Evolutionary conservation across 1,139 yeast genomes (phyloP).

Genomic region (Yamadazyma atmosphaerica): DNA sequence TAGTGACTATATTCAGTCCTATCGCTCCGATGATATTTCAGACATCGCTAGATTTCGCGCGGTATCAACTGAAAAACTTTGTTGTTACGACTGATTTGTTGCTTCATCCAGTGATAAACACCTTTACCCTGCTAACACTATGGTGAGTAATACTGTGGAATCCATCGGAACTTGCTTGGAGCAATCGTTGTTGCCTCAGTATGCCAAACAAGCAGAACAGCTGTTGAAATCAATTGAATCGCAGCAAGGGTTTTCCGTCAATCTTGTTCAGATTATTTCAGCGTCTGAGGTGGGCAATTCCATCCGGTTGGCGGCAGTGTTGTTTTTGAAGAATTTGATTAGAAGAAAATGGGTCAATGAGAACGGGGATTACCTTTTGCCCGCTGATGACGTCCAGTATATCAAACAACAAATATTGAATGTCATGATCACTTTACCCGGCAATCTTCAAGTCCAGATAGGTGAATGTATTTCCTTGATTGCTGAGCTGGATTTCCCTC

Average conservation of each 20-base stretch:
- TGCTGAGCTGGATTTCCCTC: conserved; percentile 96
- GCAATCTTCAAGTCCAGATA: conserved; percentile 76
- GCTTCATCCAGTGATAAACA: no score
- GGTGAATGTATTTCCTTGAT: conserved; percentile 92
- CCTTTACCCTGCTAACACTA: no score
- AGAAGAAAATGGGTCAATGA: conserved; percentile 88
- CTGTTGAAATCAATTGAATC: conserved; percentile 61
- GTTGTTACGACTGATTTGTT: no score
- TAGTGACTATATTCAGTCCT: no score
- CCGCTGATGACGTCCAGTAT: conserved; percentile 59
- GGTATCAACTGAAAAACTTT: no score
- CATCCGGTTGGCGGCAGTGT: conserved; percentile 82
- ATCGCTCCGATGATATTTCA: no score
- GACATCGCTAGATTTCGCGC: no score
- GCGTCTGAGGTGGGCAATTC: conserved; percentile 52
- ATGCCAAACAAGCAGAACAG: conserved; percentile 62
- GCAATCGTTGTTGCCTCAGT: conserved; percentile 49
- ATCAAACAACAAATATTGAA: conserved; percentile 78
- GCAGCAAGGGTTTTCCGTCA: conserved; percentile 71
- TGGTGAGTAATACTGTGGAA: conserved; percentile 42
- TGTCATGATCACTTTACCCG: conserved; percentile 80
- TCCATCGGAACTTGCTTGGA: conserved; percentile 48
- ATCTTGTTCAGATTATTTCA: conserved; percentile 77
- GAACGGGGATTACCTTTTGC: conserved; percentile 73
- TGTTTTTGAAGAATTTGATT: conserved; percentile 86